Evolutionary conservation across 208 protist species (phyloP).

Genomic region (Trypanosoma melophagium): DNA sequence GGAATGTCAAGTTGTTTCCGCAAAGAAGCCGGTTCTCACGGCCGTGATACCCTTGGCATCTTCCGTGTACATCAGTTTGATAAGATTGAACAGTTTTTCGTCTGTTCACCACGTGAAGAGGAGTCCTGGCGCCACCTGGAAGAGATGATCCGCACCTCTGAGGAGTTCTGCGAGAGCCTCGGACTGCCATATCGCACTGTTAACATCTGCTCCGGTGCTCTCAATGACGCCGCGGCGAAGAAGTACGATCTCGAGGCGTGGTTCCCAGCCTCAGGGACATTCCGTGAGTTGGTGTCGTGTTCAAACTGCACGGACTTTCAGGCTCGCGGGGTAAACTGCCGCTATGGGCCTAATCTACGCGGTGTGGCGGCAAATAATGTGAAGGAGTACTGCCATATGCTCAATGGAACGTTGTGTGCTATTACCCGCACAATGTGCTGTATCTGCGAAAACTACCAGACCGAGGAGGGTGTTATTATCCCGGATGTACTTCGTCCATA

Average conservation of each 20-base stretch:
- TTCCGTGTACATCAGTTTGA: constrained; percentile 98
- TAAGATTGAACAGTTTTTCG: constrained; percentile 96
- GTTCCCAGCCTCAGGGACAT: constrained; percentile 97
- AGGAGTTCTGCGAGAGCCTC: constrained; percentile 94
- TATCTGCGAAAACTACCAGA: constrained; percentile 99
- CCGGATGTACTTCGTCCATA: constrained; percentile 92
- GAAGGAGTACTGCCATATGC: constrained; percentile 99
- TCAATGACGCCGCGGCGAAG: constrained; percentile 99
- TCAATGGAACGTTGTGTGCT: constrained; percentile 98
- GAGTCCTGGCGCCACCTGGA: constrained; percentile 90
- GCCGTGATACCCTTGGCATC: constrained; percentile 94
- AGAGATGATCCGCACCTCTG: constrained; percentile 89
- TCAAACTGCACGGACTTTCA: constrained; percentile 99
- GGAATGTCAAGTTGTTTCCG: constrained; percentile 99
- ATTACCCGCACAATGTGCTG: constrained; percentile 99
- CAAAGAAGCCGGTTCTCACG: constrained; percentile 98
- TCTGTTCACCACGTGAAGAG: constrained; percentile 90
- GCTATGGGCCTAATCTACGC: constrained; percentile 82
- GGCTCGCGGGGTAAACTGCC: constrained; percentile 90
- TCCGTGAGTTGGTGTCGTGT: constrained; percentile 99
- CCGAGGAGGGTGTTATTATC: constrained; percentile 91
- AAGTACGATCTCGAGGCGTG: constrained; percentile 99
- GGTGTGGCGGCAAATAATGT: constrained; percentile 62
- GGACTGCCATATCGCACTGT: constrained; percentile 94
- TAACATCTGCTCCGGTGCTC: constrained; percentile 93